Percentiles rank a stretch among this genome's conserved stretches.
phyloP scores from a whole-genome alignment of 2,329 filamentous ascomycete species.

The Exophiala sp. region DNA sequence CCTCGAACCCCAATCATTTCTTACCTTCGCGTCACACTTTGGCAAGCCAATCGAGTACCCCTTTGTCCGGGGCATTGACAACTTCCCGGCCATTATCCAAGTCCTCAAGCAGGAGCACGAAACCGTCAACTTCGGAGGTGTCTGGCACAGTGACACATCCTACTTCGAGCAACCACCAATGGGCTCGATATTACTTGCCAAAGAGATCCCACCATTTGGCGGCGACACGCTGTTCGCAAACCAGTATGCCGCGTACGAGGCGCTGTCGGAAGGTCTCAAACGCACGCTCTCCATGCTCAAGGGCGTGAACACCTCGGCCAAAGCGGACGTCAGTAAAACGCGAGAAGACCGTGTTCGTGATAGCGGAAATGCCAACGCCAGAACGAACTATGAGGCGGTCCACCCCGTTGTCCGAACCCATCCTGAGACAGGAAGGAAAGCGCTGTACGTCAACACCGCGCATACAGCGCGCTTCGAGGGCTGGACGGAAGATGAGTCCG shows the following conservation, averaged over 20 bases:
- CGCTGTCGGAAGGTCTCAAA: conserved; percentile 33
- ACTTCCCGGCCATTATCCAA: conserved; percentile 24
- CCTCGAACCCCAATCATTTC: conserved; percentile 16
- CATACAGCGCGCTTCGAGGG: conserved; percentile 33
- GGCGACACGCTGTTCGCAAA: conserved; percentile 34
- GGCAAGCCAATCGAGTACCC: conserved; percentile 26
- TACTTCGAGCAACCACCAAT: conserved; percentile 23
- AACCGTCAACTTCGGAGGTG: conserved; percentile 25
- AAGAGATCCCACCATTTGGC: conserved; percentile 29
- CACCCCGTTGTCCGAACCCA: conserved; percentile 36
- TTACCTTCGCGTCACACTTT: conserved; percentile 22
- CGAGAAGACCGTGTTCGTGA: conserved; percentile 29
- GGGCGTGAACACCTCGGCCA: conserved; percentile 28
- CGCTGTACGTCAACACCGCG: conserved; percentile 35
- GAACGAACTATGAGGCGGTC: conserved; percentile 26
- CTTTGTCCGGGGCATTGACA: conserved; percentile 24
- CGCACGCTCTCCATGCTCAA: conserved; percentile 29
- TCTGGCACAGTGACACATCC: conserved; percentile 27
- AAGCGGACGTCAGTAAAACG: conserved; percentile 30
- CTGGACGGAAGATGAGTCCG: conserved; percentile 30
- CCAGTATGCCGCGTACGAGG: conserved; percentile 31
- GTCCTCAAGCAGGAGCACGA: conserved; percentile 26
- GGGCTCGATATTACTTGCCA: conserved; percentile 23
- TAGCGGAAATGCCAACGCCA: conserved; percentile 13
- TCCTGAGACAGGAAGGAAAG: conserved; percentile 35